Evolutionary conservation across 78 protist genomes (phyloP).

Genomic region (Speleostelium caveatum): DNA sequence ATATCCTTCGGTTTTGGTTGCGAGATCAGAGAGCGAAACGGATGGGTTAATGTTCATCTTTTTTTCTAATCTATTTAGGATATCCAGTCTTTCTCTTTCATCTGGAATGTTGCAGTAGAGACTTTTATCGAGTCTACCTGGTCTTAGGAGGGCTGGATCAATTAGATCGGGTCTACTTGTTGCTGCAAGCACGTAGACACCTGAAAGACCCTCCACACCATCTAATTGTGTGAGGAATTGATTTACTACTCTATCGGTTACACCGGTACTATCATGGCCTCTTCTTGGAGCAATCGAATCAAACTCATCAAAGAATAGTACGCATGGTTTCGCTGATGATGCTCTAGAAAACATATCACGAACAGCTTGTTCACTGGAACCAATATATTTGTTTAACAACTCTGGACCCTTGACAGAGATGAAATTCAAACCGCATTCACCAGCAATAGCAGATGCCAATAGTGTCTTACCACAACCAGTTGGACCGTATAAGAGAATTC

Average conservation of each 20-base stretch:
- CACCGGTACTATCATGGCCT: conserved; percentile 91
- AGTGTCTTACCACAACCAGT: conserved; percentile 97
- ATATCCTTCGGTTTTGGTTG: conserved; percentile 22
- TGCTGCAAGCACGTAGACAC: conserved; percentile 95
- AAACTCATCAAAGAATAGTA: conserved; percentile 97
- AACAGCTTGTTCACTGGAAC: conserved; percentile 91
- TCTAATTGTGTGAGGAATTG: conserved; percentile 94
- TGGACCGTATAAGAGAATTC: conserved; percentile 94
- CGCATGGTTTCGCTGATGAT: conserved; percentile 91
- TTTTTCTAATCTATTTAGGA: conserved; percentile 47
- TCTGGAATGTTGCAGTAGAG: conserved; percentile 84
- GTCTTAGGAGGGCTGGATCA: conserved; percentile 88
- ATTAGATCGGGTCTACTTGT: conserved; percentile 87
- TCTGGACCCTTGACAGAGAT: conserved; percentile 97
- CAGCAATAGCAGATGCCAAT: conserved; percentile 87
- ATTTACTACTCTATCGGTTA: conserved; percentile 97
- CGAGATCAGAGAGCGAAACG: conserved; percentile 62
- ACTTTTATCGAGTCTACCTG: conserved; percentile 92
- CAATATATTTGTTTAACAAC: conserved; percentile 95
- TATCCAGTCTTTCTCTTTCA: conserved; percentile 62
- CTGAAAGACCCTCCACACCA: conserved; percentile 93
- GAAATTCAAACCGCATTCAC: conserved; percentile 90
- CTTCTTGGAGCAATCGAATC: conserved; percentile 93
- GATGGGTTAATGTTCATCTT: conserved; percentile 57
- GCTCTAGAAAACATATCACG: conserved; percentile 93